These are phyloP conservation scores for Oryza glaberrima DNA, from an alignment of 176 grass and related monocot genomes.

Conservation along the genomic window DNA sequence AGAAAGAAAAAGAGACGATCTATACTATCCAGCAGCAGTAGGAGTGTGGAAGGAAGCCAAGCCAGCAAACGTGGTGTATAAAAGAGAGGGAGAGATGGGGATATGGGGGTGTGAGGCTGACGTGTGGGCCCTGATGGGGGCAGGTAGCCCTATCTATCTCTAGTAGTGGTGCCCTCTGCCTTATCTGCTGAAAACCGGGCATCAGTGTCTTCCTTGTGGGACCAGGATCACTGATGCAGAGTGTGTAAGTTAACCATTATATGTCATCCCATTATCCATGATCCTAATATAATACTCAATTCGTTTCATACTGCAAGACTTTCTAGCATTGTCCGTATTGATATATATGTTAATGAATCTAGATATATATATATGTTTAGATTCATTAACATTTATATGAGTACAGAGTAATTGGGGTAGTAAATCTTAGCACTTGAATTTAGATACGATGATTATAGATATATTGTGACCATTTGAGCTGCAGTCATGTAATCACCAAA, in stretches of 20 bases:
- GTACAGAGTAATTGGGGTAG: too few relatives aligned
- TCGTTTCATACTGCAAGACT: too few relatives aligned
- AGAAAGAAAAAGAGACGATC: not conserved
- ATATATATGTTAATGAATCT: too few relatives aligned
- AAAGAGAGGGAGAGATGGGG: not conserved
- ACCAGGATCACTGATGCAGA: not conserved
- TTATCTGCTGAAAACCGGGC: not conserved
- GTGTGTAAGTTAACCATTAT: not conserved
- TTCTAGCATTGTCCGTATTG: too few relatives aligned
- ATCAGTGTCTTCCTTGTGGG: not conserved
- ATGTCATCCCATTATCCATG: too few relatives aligned
- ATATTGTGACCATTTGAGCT: too few relatives aligned
- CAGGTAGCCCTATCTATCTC: not conserved
- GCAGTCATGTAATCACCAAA: too few relatives aligned
- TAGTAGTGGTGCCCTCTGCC: not conserved
- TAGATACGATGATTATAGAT: too few relatives aligned
- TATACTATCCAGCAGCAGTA: not conserved
- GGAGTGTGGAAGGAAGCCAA: slow-evolving; percentile 50
- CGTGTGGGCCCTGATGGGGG: not conserved
- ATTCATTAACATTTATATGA: too few relatives aligned
- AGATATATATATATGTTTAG: too few relatives aligned
- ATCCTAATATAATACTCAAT: too few relatives aligned
- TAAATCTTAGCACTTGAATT: too few relatives aligned
- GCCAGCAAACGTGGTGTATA: slow-evolving; percentile 2
- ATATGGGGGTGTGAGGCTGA: not conserved